Evolutionary conservation across 352 stramenopile genomes (phyloP), one percentile per base, ranked within the genome.

Genomic region (Pseudoperonospora humuli): DNA sequence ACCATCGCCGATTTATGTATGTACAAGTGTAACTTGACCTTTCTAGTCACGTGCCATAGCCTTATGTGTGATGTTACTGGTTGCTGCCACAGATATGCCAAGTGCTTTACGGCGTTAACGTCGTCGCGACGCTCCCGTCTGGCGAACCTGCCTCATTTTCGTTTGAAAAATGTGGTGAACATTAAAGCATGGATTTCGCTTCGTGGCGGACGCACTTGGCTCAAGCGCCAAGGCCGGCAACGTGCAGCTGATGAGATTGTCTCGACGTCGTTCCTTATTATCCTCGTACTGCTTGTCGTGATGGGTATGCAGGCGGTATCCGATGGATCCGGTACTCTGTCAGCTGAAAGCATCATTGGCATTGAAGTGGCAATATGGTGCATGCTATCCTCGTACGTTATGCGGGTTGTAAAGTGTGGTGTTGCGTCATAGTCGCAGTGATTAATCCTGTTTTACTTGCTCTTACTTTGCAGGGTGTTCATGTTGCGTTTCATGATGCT

Each of bases 401-500:
- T 10, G n/a, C n/a, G n/a, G 17, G 24, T 48, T 49, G 7, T 27
- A 8, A 5, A 26, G 50, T 28, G 28, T 44, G 10, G 14, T 6
- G 28, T 44, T 50, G 20, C 10, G 39, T 27, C 43, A 42, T 15
- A 36, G 26, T 29, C 31, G n/a, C 7, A 15, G 26, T 18, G 14
- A 31, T 10, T 13, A 14, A 24, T 23, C 34, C 14, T 11, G 11
- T 6, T 7, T 27, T 27, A 17, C 11, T 27, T 29, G 7, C 15
- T 40, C 9, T 27, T 15, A 9, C 20, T 8, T 40, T 28, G 13
- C 48, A 87, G 80, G 47, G 76, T 93, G 18, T 95, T 93, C 54
- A 81, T 95, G 61, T 64, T 95, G 50, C 78, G 84, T 44, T 95
- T 93, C 52, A 90, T 93, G 74, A 93, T 91, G 69, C 69, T 95